Evolutionary conservation across 805 yeast genomes (phyloP), one percentile per base, ranked within the genome.

Genomic region (Dipodascopsis uninucleata): DNA sequence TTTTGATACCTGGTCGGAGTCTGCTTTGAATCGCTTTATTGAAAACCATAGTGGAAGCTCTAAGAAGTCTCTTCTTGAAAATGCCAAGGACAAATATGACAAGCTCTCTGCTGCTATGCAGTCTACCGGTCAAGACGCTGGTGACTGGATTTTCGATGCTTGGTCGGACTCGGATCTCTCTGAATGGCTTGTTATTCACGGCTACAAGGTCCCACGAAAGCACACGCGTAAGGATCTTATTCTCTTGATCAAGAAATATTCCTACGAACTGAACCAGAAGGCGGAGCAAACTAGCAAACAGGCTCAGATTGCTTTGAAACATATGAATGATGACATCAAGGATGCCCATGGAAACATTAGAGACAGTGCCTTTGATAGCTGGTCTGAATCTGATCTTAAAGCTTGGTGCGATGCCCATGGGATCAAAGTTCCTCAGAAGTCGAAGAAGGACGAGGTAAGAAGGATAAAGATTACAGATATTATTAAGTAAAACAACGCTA

Each of bases 321-420:
- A 67, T 33, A 55, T 65, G 21, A 54, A 61, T 31, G 48, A 67
- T 32, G 44, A 56, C 14, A 46, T 71, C 16, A 57, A 61, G 42
- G 74, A 69, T 49, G 56, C 57, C 35, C 49, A 61, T 6, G 73
- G 74, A 16, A 39, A 55, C 20, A 56, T 71, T 28, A 57, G 59
- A 44, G 69, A 63, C 42, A 58, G 60, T 20, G 64, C 70, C n/a
- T 59, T 68, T 37, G 69, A 69, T 37, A 45, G 62, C 20, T 71
- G 76, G 73, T 59, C 71, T 17, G 65, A 65, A 38, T 59, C 69
- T 3, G 71, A 69, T 45, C 53, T 74, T 33, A 58, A 65, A 52
- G 63, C 60, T 31, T 74, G 76, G 76, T 61, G 71, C 9, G 66
- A 66, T 39, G 55, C 60, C 42, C 71, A 72, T 53, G 63, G 63